These are phyloP conservation scores for Mycena kentingensis DNA, from an alignment of 768 basidiomycete species.

Conservation along the genomic window DNA sequence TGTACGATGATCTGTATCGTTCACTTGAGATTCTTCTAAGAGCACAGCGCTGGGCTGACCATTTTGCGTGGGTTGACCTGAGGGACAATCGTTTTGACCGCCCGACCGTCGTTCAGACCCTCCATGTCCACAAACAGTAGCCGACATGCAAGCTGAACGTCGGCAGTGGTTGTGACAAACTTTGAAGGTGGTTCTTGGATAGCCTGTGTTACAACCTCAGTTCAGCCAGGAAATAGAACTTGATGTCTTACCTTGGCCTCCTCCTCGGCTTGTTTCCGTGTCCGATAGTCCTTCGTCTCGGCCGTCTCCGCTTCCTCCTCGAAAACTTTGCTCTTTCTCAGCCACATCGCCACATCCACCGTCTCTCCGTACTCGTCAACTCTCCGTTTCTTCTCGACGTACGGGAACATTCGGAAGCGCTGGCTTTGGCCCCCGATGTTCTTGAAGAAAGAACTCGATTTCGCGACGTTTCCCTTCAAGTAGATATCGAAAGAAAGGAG, in stretches of 20 bases:
- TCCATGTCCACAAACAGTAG: conserved; percentile 95
- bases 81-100: conserved; percentile 94
- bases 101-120: conserved; percentile 93
- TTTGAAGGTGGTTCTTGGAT: conserved; percentile 89
- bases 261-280: conserved; percentile 70
- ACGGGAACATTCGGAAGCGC: conserved; percentile 96
- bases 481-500: conserved; percentile 93
- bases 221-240: conserved; percentile 5
- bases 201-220: conserved; percentile 48
- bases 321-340: conserved; percentile 86
- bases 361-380: conserved; percentile 97
- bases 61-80: conserved; percentile 96
- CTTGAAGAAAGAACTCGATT: conserved; percentile 86
- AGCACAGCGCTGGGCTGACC: conserved; percentile 50
- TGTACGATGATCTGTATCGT: conserved; percentile 80
- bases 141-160: conserved; percentile 82
- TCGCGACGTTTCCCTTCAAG: conserved; percentile 92
- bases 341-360: conserved; percentile 94
- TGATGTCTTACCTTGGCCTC: conserved; percentile 65
- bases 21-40: background rate
- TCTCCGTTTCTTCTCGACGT: conserved; percentile 86
- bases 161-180: conserved; percentile 73
- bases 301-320: conserved; percentile 89
- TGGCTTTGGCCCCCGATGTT: conserved; percentile 67
- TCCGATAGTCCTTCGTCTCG: conserved; percentile 71